These are phyloP conservation scores for Pseudonitzschia multiseries DNA, from an alignment of 108 stramenopile species.

Conservation along the genomic window DNA sequence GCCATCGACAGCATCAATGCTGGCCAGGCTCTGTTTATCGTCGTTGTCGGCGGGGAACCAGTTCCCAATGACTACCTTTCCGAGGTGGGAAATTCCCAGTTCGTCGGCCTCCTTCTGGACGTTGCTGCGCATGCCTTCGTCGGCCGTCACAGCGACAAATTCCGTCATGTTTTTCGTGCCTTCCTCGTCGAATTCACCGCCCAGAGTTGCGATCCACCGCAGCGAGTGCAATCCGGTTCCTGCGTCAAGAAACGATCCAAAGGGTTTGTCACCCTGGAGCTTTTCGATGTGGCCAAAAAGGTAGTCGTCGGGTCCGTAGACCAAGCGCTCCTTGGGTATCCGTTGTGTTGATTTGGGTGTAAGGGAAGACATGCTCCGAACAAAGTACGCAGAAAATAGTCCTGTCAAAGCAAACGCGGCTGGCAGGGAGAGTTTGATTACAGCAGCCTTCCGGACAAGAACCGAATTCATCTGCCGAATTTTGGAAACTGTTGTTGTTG, in stretches of 20 bases:
- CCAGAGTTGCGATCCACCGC: conserved; percentile 85
- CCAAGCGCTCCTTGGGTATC: no score
- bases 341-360: no score
- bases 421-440: no score
- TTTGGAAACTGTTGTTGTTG: no score
- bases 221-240: conserved; percentile 93
- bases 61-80: conserved; percentile 87
- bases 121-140: conserved; percentile 69
- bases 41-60: conserved; percentile 61
- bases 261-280: conserved; percentile 53
- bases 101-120: conserved; percentile 63
- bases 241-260: conserved; percentile 87
- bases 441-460: no score
- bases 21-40: background rate
- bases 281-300: conserved; percentile 82
- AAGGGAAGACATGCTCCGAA: no score
- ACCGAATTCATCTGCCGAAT: no score
- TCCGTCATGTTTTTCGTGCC: conserved; percentile 39
- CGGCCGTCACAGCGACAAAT: conserved; percentile 85
- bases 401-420: no score
- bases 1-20: background rate
- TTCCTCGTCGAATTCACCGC: conserved; percentile 13
- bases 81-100: conserved; percentile 50
- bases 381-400: no score
- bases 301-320: conserved; percentile 56